Conservation (phyloP, 1,284 basidiomycete genomes). For the Leccinum variabile region DNA sequence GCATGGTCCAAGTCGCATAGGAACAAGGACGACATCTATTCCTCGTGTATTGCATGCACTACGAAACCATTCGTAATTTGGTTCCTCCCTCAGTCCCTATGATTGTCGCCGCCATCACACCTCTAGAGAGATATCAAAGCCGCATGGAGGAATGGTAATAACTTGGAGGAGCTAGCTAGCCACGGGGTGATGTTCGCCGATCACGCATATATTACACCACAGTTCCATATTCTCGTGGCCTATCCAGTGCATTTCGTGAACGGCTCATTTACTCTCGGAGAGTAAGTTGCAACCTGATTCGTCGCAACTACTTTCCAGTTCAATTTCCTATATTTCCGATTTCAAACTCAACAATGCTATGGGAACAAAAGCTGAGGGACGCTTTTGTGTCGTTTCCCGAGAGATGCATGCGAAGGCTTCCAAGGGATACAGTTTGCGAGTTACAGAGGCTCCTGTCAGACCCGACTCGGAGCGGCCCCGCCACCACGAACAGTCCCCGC, state of each 20-base stretch:
- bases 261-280: conserved; percentile 15
- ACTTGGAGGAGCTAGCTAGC: conserved; percentile 12
- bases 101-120: conserved; percentile 21
- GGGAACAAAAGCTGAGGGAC: conserved; percentile 4
- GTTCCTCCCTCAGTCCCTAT: conserved; percentile 19
- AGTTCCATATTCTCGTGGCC: conserved; percentile 13
- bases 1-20: conserved; percentile 10
- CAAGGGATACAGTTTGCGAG: not conserved
- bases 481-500: not conserved
- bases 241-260: conserved; percentile 11
- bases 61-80: conserved; percentile 15
- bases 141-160: conserved; percentile 32
- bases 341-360: not conserved
- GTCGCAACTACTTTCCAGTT: conserved; percentile 6
- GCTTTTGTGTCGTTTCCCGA: not conserved
- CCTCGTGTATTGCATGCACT: conserved; percentile 26
- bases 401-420: not conserved
- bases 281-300: conserved; percentile 12
- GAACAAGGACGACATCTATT: conserved; percentile 17
- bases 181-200: conserved; percentile 21
- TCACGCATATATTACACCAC: conserved; percentile 27
- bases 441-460: not conserved
- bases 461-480: not conserved
- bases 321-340: conserved; percentile 10
- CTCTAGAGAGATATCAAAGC: conserved; percentile 25